These are phyloP conservation scores for Nicotiana attenuata DNA, from an alignment of 257 asterid species.

Conservation along the genomic window DNA sequence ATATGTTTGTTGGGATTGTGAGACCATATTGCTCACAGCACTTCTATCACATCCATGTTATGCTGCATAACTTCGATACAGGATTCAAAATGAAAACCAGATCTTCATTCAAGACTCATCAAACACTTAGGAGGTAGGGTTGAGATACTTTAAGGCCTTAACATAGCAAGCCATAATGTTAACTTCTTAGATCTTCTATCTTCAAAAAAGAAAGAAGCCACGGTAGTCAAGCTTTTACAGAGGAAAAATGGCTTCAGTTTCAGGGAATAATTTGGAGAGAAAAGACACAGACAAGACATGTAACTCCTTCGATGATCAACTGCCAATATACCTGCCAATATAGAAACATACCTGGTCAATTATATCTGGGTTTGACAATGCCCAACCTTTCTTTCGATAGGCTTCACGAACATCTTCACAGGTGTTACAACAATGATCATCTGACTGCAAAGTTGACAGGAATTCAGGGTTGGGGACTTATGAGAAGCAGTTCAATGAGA, in stretches of 20 bases:
- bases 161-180: neutral
- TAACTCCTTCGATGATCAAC: neutral
- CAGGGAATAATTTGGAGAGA: neutral
- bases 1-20: neutral
- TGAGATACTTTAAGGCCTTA: neutral
- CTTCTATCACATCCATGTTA: constrained; percentile 3
- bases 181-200: neutral
- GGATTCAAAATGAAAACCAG: neutral
- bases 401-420: constrained; percentile 99
- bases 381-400: constrained; percentile 94
- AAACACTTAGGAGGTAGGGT: neutral
- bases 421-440: constrained; percentile 82
- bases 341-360: constrained; percentile 68
- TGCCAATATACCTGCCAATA: neutral
- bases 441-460: constrained; percentile 47
- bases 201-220: neutral
- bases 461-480: constrained; percentile 15
- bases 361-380: constrained; percentile 68
- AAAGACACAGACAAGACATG: neutral
- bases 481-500: constrained; percentile 9
- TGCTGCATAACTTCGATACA: neutral
- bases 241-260: neutral
- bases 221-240: neutral
- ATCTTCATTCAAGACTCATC: neutral
- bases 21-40: neutral